Evolutionary conservation across 2,329 filamentous ascomycete species (phyloP).

Genomic region (Knoxdaviesia proteae): DNA sequence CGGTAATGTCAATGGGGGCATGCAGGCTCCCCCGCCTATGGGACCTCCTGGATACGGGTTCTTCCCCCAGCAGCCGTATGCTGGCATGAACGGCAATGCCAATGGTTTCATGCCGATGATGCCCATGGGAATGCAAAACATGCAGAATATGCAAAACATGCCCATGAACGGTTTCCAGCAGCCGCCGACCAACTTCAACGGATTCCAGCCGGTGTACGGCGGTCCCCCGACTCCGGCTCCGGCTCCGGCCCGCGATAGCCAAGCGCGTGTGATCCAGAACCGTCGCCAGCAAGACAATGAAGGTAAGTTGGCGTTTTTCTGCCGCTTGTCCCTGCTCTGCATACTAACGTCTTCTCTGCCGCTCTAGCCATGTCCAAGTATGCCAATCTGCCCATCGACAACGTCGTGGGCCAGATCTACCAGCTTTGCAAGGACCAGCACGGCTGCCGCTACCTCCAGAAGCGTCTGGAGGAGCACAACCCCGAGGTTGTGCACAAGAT

Average conservation of each 20-base stretch:
- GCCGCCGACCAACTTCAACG: neutral
- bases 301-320: conserved; percentile 21
- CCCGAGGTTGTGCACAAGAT: conserved; percentile 76
- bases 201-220: neutral
- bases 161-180: conserved; percentile 21
- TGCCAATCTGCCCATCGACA: conserved; percentile 63
- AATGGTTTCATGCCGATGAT: conserved; percentile 32
- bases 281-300: conserved; percentile 56
- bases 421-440: conserved; percentile 93
- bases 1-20: neutral
- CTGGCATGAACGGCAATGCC: neutral
- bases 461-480: conserved; percentile 82
- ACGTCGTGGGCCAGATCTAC: conserved; percentile 68
- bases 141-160: conserved; percentile 17
- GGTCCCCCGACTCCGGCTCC: neutral
- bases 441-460: conserved; percentile 88
- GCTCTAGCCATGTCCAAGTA: conserved; percentile 51
- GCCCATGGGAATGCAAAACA: conserved; percentile 45
- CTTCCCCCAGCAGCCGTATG: conserved; percentile 7
- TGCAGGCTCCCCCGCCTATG: conserved; percentile 7
- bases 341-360: neutral
- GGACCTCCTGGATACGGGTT: conserved; percentile 10
- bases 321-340: no score
- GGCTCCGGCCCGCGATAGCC: conserved; percentile 45
- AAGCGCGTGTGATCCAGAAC: conserved; percentile 54